These are phyloP conservation scores for Chalciporus chontae DNA, from an alignment of 768 basidiomycete species.

Conservation along the genomic window DNA sequence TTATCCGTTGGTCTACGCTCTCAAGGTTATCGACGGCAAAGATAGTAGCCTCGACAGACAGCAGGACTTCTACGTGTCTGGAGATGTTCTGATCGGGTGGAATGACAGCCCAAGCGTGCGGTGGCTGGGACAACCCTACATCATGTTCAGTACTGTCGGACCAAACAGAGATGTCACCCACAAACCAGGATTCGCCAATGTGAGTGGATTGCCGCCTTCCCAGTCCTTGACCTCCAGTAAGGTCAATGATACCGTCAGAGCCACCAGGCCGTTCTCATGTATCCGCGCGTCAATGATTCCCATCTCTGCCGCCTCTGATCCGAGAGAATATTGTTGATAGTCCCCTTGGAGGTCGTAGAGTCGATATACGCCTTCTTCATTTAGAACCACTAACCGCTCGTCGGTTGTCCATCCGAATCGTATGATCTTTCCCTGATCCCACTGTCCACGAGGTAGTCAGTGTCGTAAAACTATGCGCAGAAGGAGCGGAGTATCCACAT, in stretches of 20 bases:
- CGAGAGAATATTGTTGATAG: constrained; percentile 83
- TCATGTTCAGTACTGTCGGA: constrained; percentile 8
- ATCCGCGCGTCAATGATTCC: constrained; percentile 85
- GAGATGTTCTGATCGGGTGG: constrained; percentile 88
- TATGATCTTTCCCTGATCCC: constrained; percentile 85
- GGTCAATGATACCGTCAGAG: constrained; percentile 69
- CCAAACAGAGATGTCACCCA: constrained; percentile 12
- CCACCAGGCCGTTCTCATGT: constrained; percentile 85
- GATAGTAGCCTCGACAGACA: constrained; percentile 79
- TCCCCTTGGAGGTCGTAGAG: constrained; percentile 85
- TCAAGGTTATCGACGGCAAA: constrained; percentile 87
- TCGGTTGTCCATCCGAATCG: constrained; percentile 83
- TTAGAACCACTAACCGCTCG: constrained; percentile 78
- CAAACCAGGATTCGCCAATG: constrained; percentile 73
- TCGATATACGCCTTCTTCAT: constrained; percentile 90
- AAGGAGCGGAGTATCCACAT: constrained; percentile 50
- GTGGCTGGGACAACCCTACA: constrained; percentile 71
- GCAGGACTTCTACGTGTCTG: constrained; percentile 83
- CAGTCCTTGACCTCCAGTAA: constrained; percentile 88
- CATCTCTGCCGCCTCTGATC: constrained; percentile 74
- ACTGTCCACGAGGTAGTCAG: constrained; percentile 46
- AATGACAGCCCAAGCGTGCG: constrained; percentile 83
- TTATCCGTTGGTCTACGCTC: constrained; percentile 80
- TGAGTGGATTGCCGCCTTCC: constrained; percentile 72
- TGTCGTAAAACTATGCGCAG: not conserved